These are phyloP conservation scores for Curvularia spicifera DNA, from an alignment of 2,329 filamentous ascomycete genomes.

Conservation along the genomic window DNA sequence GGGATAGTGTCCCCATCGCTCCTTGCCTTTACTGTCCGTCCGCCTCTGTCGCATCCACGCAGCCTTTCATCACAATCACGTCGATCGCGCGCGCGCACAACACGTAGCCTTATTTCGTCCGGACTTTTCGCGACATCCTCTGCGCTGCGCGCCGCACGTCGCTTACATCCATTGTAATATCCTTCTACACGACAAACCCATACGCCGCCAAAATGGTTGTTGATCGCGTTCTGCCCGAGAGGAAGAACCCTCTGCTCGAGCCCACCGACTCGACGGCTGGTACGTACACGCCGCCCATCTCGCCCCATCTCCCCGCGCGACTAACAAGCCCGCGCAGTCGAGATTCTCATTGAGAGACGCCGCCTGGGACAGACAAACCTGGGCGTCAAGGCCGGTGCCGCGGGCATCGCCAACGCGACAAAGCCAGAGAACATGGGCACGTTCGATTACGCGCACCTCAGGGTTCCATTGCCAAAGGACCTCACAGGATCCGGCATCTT, in stretches of 20 bases:
- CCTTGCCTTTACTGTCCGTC: slow-evolving; percentile 14
- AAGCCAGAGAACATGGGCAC: slow-evolving; percentile 77
- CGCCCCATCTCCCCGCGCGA: slow-evolving; percentile 22
- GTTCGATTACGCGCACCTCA: slow-evolving; percentile 95
- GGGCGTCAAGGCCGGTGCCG: slow-evolving; percentile 77
- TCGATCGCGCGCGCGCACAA: slow-evolving; percentile 21
- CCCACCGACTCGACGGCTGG: slow-evolving; percentile 67
- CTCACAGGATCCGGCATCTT: slow-evolving; percentile 90
- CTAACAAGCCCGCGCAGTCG: slow-evolving; percentile 48
- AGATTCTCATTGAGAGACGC: slow-evolving; percentile 76
- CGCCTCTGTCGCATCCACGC: slow-evolving; percentile 18
- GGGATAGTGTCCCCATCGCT: slow-evolving; percentile 21
- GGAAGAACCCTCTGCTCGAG: slow-evolving; percentile 70
- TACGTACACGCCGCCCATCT: slow-evolving; percentile 56
- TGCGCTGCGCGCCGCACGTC: slow-evolving; percentile 39
- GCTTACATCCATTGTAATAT: slow-evolving; percentile 21
- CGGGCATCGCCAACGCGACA: slow-evolving; percentile 72
- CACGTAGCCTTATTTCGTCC: slow-evolving; percentile 18
- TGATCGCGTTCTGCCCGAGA: slow-evolving; percentile 62
- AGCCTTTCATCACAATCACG: slow-evolving; percentile 24
- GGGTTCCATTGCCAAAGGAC: slow-evolving; percentile 89
- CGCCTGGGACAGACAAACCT: slow-evolving; percentile 93
- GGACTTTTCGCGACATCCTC: slow-evolving; percentile 21
- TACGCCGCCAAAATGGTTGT: slow-evolving; percentile 39
- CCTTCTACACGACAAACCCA: not conserved